Evolutionary conservation across 176 grass and related monocot species (phyloP).

Genomic region (Bonia amplexicaulis): DNA sequence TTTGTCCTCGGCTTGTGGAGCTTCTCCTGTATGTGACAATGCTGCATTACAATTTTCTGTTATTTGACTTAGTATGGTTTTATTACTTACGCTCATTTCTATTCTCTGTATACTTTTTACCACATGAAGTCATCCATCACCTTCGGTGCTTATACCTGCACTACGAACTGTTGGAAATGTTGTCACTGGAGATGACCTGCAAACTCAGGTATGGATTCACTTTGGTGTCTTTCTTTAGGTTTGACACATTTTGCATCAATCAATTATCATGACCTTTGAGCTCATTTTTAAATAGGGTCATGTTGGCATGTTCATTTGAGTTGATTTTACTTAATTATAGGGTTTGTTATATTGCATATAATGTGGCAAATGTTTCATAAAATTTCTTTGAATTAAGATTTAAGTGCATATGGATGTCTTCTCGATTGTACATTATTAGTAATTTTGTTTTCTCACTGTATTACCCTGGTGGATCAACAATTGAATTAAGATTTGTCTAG

Average conservation of each 20-base stretch:
- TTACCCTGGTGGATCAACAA: background rate
- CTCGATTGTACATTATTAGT: background rate
- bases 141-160: slow-evolving; percentile 92
- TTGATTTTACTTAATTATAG: background rate
- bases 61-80: background rate
- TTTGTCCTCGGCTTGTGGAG: slow-evolving; percentile 87
- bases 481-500: background rate
- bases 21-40: slow-evolving; percentile 71
- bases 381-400: background rate
- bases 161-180: slow-evolving; percentile 96
- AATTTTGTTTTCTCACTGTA: background rate
- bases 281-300: background rate
- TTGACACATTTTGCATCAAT: background rate
- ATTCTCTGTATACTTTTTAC: background rate
- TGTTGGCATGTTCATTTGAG: background rate
- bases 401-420: background rate
- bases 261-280: background rate
- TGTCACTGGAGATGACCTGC: slow-evolving; percentile 94
- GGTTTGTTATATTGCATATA: background rate
- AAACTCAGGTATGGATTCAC: slow-evolving; percentile 56
- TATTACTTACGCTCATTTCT: background rate
- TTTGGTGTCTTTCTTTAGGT: background rate
- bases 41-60: background rate
- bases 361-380: background rate
- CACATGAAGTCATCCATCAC: slow-evolving; percentile 89